Evolutionary conservation across 1,284 basidiomycete species (phyloP), one percentile per base, ranked within the genome.

Genomic region (Vanrija humicola): DNA sequence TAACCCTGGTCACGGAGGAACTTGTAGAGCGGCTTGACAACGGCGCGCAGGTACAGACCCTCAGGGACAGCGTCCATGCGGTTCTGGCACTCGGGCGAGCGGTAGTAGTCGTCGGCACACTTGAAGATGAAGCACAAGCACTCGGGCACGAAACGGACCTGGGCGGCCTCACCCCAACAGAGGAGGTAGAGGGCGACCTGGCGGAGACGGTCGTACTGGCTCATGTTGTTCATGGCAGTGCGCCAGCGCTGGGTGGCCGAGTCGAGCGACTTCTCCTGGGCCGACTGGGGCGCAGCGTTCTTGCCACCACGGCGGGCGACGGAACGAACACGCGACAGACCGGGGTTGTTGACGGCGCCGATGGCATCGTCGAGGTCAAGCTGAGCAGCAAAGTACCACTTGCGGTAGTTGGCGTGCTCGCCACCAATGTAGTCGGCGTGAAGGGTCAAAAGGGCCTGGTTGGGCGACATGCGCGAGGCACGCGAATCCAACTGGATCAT

Each of bases 341-440:
- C 93, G 0, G 92, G 90, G 73, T 95, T 96, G 72, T 97, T 91
- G 12, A 86, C 84, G 58, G 88, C 84, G 46, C 96, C 96, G 58
- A 98, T 88, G 50, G 94, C 95, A 68, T 98, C 95, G 78, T 99
- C 96, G 43, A 98, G 86, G 75, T 98, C 94, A 61, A 99, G 88
- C 77, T 99, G 95, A 23, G 95, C 94, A 18, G 95, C 96, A 79
- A 98, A 99, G 80, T 99, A 99, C 95, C 96, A 98, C 77, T 94
- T 95, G 62, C 93, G 89, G 78, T 96, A 96, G 79, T 96, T 96
- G 53, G 92, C 90, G 69, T 95, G 87, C 73, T 92, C 90, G 5
- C 96, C 95, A 48, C 96, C 96, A 72, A 99, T 98, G 78, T 98
- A 98, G 77, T 98, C 95, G 59, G 95, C 94, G 73, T 99, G 95